Base-by-base conservation (phyloP, 148 eudicot genomes). In the Simmondsia chinensis region DNA sequence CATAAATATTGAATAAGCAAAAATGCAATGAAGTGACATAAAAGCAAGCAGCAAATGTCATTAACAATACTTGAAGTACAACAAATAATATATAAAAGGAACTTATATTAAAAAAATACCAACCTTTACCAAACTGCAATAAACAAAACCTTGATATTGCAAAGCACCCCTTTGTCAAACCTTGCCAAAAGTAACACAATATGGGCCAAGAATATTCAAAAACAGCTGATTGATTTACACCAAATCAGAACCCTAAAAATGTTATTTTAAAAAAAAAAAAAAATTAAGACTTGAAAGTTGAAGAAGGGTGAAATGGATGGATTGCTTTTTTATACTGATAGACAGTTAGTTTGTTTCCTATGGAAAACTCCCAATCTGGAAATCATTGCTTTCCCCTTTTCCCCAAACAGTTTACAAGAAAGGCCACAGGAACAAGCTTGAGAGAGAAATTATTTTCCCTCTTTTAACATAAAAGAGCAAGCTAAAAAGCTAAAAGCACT, bases 341-440 rank as follows among this genome's bases (percentile, higher is more conserved):
- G 14, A 13, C 5, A 33, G 4, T 22, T 28, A 28, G 31, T 5
- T 28, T 48, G 58, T 52, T 64, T 63, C 52, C 76, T 70, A 54
- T 57, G 61, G 56, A 48, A 60, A 50, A 34, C 57, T 50, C 74
- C 68, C 71, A 70, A 76, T 57, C 80, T 68, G 74, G 64, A 68
- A 63, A 67, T 75, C 69, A 69, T 76, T 72, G 75, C 65, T 54
- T 53, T 37, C 60, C 72, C 50, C 65, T 60, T 72, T 72, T 53
- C 53, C 47, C 66, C 54, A 43, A 56, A 69, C 56, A 64, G 70
- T 66, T 11, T n/a, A 38, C 36, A 57, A 43, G 24, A 61, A 43
- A 42, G 29, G 51, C 55, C 30, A 26, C 42, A 45, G 24, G 53
- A 53, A 59, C 61, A 59, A n/a, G 34, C 7, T 34, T 15, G 40